phyloP scores from a whole-genome alignment of 2,329 filamentous ascomycete genomes.

The Ceratocystis ficicola region DNA sequence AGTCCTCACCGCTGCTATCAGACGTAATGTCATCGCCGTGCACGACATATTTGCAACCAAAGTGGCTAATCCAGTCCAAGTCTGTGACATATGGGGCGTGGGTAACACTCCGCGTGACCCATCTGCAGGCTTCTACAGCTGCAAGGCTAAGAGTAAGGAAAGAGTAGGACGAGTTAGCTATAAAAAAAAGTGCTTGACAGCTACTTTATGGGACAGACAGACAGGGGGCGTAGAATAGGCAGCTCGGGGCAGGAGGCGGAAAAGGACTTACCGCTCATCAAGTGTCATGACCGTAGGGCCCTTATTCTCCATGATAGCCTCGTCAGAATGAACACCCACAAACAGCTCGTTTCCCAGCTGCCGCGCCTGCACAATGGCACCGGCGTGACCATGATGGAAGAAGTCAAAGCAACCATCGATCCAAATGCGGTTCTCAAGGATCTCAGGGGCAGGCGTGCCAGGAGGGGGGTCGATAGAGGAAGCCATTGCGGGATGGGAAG shows the following conservation, averaged over 20 bases:
- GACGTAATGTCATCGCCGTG: conserved; percentile 97
- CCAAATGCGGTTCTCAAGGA: conserved; percentile 71
- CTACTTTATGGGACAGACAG: no score
- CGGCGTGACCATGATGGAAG: conserved; percentile 93
- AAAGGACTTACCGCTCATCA: conserved; percentile 54
- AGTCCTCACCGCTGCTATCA: conserved; percentile 85
- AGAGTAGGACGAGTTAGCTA: conserved; percentile 19
- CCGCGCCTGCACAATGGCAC: conserved; percentile 90
- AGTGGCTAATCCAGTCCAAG: conserved; percentile 86
- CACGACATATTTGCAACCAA: conserved; percentile 89
- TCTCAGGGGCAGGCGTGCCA: conserved; percentile 41
- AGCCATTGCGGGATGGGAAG: conserved; percentile 15
- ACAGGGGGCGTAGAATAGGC: neutral
- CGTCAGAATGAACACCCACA: conserved; percentile 90
- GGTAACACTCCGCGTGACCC: conserved; percentile 74
- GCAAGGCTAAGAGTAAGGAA: conserved; percentile 46
- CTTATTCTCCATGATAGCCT: conserved; percentile 92
- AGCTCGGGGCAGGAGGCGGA: neutral
- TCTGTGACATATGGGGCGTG: conserved; percentile 90
- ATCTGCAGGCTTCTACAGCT: conserved; percentile 88
- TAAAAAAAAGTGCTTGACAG: no score
- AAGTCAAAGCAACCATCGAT: conserved; percentile 99
- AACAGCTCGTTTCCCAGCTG: conserved; percentile 79
- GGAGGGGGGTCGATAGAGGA: conserved; percentile 27
- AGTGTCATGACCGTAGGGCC: conserved; percentile 95